These are phyloP conservation scores for Fusarium sp. DNA, from an alignment of 2,329 filamentous ascomycete genomes.

Conservation along the genomic window DNA sequence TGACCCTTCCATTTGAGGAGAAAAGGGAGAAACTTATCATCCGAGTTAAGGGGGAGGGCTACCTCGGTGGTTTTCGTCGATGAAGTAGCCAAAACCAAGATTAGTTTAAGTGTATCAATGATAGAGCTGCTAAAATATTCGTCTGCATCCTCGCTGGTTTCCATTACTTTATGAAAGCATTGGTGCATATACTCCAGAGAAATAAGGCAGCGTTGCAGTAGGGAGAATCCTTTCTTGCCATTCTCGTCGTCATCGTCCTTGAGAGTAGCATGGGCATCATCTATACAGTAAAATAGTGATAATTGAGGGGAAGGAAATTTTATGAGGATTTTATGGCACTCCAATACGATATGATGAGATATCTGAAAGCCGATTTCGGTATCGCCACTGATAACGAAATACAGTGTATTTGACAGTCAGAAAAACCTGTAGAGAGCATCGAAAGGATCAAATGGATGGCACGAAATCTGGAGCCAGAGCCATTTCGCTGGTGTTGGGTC, in stretches of 20 bases:
- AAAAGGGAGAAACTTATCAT: background rate
- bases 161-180: background rate
- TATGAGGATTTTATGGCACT: background rate
- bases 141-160: background rate
- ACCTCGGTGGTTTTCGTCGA: background rate
- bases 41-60: no score
- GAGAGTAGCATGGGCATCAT: background rate
- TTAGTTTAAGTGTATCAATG: background rate
- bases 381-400: background rate
- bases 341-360: background rate
- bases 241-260: no score
- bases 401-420: background rate
- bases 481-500: background rate
- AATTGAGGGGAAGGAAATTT: background rate
- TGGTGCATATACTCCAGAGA: background rate
- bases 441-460: background rate
- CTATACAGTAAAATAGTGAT: background rate
- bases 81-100: background rate
- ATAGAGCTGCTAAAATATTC: no score
- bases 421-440: constrained; percentile 9
- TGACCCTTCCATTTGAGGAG: background rate
- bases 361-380: no score
- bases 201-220: background rate
- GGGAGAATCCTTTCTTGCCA: background rate
- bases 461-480: constrained; percentile 4